Evolutionary conservation across 352 stramenopile species (phyloP).

Genomic region (Globisporangium nodosum): DNA sequence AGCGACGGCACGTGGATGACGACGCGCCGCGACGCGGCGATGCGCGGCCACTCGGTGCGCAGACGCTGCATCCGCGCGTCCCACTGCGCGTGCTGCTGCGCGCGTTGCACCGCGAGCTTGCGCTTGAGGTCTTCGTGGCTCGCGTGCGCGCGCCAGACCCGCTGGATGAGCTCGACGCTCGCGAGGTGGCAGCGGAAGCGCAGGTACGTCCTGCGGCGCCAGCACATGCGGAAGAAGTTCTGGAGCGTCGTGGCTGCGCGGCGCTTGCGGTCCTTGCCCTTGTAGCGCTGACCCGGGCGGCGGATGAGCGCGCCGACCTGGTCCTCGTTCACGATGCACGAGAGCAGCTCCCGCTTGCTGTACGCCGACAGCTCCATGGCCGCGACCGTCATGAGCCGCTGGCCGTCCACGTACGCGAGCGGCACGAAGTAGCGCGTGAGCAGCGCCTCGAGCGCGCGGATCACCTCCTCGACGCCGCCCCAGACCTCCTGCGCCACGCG

Average conservation of each 20-base stretch:
- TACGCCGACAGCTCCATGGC: conserved; percentile 48
- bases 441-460: conserved; percentile 65
- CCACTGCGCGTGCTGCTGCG: conserved; percentile 35
- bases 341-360: conserved; percentile 56
- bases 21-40: conserved; percentile 43
- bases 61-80: conserved; percentile 40
- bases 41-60: conserved; percentile 45
- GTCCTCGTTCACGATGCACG: conserved; percentile 85
- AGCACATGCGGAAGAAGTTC: conserved; percentile 61
- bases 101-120: conserved; percentile 29
- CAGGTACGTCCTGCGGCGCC: conserved; percentile 33
- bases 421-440: conserved; percentile 82
- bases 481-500: conserved; percentile 77
- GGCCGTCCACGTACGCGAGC: conserved; percentile 81
- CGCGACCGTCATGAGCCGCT: conserved; percentile 68
- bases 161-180: conserved; percentile 58
- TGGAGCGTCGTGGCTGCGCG: conserved; percentile 70
- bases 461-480: conserved; percentile 69
- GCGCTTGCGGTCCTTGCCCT: conserved; percentile 60
- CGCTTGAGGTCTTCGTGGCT: conserved; percentile 35
- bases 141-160: conserved; percentile 44
- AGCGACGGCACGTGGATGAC: conserved; percentile 83
- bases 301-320: conserved; percentile 65
- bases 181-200: conserved; percentile 30
- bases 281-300: conserved; percentile 72